These are phyloP conservation scores for Gymnopus androsaceus DNA, from an alignment of 1,284 basidiomycete species.

Conservation along the genomic window DNA sequence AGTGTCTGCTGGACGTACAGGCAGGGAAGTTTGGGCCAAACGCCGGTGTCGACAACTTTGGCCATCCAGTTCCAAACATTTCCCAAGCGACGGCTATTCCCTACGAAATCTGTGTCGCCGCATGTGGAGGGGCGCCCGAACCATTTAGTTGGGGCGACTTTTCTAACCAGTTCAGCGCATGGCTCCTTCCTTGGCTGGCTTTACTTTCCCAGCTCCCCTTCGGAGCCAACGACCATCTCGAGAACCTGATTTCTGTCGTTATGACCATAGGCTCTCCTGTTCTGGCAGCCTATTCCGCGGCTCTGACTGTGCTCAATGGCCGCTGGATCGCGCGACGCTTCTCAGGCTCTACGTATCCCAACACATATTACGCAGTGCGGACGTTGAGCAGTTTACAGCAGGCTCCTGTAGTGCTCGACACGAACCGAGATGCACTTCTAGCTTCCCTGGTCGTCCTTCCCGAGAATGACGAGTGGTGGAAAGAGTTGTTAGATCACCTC, in stretches of 20 bases:
- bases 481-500: constrained; percentile 27
- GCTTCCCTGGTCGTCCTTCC: constrained; percentile 38
- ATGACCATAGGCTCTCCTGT: constrained; percentile 40
- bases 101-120: constrained; percentile 23
- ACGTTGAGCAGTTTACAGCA: constrained; percentile 40
- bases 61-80: constrained; percentile 17
- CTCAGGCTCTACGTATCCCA: constrained; percentile 29
- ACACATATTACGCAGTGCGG: constrained; percentile 29
- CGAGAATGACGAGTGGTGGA: constrained; percentile 38
- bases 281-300: constrained; percentile 39
- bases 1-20: constrained; percentile 20
- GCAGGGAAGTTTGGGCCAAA: constrained; percentile 1
- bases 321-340: constrained; percentile 37
- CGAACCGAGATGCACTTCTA: constrained; percentile 25
- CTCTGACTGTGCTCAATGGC: constrained; percentile 37
- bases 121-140: constrained; percentile 22
- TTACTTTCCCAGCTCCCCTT: constrained; percentile 32
- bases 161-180: constrained; percentile 28
- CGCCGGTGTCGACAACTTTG: constrained; percentile 22
- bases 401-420: constrained; percentile 30
- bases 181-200: constrained; percentile 33
- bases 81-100: constrained; percentile 26
- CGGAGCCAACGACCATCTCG: constrained; percentile 27
- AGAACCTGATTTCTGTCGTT: constrained; percentile 34
- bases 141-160: constrained; percentile 27